Base-by-base conservation (phyloP, 2,329 filamentous ascomycete genomes). In the Blastomyces percursus region DNA sequence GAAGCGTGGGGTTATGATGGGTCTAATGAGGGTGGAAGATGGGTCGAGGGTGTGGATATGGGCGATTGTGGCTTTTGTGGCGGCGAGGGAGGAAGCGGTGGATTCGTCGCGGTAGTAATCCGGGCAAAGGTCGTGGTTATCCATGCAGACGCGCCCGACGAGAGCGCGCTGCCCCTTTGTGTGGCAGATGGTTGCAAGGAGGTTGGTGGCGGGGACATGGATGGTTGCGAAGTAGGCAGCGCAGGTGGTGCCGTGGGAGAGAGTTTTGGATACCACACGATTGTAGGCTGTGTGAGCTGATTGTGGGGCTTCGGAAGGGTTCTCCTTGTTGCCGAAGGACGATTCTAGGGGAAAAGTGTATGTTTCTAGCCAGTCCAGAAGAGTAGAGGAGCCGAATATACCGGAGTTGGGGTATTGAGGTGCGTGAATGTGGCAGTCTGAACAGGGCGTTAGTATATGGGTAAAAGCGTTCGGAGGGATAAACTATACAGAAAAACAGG, bases 261-360 rank as follows among this genome's bases (percentile, higher is more conserved):
- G 83, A 0, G 91, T 96, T 56, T 90, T 86, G 38, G 85, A 80
- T 66, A 99, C 84, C 66, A 90, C 88, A 63, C 88, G 86, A 30
- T 82, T 82, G 77, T 97, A 99, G 65, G 95, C 86, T 44, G 66
- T 67, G 38, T 69, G 68, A 11, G 70, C 72, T 30, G 64, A 68
- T 27, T 63, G 66, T 1, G 71, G 71, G 19, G 71, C 70, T 27
- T 67, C 62, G 21, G 64, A 62, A 50, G 69, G 50, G 61, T 66
- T 19, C 48, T 67, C 54, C 4, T 64, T 51, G 48, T 69, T 68
- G 7, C 81, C 77, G 64, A 96, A 85, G 11, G 88, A 91, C 0
- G 87, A 81, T 76, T 99, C 94, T 66, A 96, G 83, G 0, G 94
- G 94, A 72, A 97, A 99, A 0, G 94, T 99, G 78, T 99, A 97